Evolutionary conservation across 768 basidiomycete genomes (phyloP), one percentile per base, ranked within the genome.

Genomic region (Auricularia auricula-judae): DNA sequence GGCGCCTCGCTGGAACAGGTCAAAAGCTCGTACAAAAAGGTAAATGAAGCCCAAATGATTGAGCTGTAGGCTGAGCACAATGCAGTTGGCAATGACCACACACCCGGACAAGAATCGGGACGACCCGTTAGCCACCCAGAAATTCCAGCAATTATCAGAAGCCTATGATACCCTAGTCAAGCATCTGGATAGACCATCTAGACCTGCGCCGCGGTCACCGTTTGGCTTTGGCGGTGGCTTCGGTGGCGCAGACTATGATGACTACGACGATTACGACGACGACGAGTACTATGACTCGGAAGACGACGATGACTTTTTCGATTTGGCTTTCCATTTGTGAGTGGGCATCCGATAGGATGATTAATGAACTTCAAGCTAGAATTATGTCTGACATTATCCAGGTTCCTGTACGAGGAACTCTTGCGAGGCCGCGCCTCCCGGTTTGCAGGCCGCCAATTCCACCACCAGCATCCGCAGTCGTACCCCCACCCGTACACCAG

Each of bases 31-130:
- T 91, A 89, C 78, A 89, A 82, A 71, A 84, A 87, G 80, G 88
- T 84, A 63, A 53, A 74, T 68, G 42, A 35, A 29, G 29, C 29
- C 53, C 23, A 65, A 56, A 44, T 53, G 12, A 29, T 36, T 5
- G 63, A 35, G 63, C 56, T 60, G 12, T 61, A 65, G 34, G 67
- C 47, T 3, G 54, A 34, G 56, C 54, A 35, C 21, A 42, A 10
- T 53, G 21, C 63, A 87, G 84, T 76, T 85, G 63, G 87, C 87
- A 3, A 76, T 89, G 29, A 79, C 79, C 21, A 86, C 84, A 0
- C 89, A 91, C 74, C 88, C 89, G 7, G 89, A 89, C 75, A 90
- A 89, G 76, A 89, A 89, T 65, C 84, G 80, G 0, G 80, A 80
- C 51, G 83, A 89, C 67, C 80, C 79, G 47, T 76, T 80, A 67